phyloP scores from a whole-genome alignment of 768 basidiomycete species.

The Cystofilobasidium bisporidii region DNA sequence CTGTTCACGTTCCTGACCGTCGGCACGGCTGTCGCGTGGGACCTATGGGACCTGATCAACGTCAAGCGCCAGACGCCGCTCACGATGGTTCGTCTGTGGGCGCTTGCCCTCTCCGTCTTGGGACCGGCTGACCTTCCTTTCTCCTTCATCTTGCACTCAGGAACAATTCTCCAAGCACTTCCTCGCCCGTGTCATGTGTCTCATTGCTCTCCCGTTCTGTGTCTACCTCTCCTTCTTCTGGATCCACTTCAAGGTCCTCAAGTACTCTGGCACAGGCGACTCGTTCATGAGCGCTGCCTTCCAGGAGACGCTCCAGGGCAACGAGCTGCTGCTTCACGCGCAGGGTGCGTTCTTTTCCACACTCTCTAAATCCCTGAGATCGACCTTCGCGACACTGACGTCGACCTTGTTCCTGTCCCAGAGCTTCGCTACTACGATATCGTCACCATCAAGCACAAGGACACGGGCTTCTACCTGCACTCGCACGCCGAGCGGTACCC shows the following conservation, averaged over 20 bases:
- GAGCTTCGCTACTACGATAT: conserved; percentile 91
- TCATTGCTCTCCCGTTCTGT: conserved; percentile 79
- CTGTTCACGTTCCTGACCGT: conserved; percentile 79
- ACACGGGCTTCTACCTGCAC: conserved; percentile 85
- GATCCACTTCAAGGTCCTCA: conserved; percentile 81
- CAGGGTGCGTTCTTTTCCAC: conserved; percentile 73
- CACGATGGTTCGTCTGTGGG: conserved; percentile 53
- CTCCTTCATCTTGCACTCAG: conserved; percentile 47
- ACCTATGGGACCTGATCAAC: conserved; percentile 91
- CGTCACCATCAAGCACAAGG: conserved; percentile 77
- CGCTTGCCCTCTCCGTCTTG: neutral
- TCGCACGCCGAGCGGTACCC: conserved; percentile 88
- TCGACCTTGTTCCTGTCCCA: no score
- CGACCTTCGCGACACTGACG: no score
- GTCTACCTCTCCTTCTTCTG: conserved; percentile 95
- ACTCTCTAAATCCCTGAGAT: no score
- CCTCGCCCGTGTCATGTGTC: conserved; percentile 64
- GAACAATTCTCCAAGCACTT: conserved; percentile 87
- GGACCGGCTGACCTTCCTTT: conserved; percentile 13
- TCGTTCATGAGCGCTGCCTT: conserved; percentile 96
- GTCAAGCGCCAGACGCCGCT: conserved; percentile 54
- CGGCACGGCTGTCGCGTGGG: conserved; percentile 81
- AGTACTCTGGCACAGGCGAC: conserved; percentile 82
- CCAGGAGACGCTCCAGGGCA: conserved; percentile 88
- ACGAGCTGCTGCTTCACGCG: conserved; percentile 81